phyloP scores from a whole-genome alignment of 768 basidiomycete genomes.

The Rhodotorula sphaerocarpa region DNA sequence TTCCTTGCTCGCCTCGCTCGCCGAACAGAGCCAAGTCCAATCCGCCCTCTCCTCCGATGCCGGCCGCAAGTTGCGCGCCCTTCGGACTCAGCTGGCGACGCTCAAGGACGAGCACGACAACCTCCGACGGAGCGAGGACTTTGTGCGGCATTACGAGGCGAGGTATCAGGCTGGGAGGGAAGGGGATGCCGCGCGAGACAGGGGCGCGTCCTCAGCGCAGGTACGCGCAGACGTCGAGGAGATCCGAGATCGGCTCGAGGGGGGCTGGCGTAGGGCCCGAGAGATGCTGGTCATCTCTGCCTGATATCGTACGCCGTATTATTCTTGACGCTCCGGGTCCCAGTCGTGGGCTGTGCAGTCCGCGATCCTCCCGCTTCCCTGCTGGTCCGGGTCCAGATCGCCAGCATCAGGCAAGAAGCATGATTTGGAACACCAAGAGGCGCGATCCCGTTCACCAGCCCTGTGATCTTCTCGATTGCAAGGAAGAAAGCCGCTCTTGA shows the following conservation, averaged over 20 bases:
- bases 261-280: conserved; percentile 5
- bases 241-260: neutral
- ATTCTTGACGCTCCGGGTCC: too few relatives aligned
- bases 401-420: too few relatives aligned
- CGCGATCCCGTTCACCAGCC: too few relatives aligned
- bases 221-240: conserved; percentile 15
- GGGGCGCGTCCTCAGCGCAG: neutral
- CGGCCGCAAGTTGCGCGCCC: conserved; percentile 71
- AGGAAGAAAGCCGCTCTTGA: too few relatives aligned
- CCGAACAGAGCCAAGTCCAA: conserved; percentile 82
- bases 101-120: conserved; percentile 7
- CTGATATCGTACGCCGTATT: neutral
- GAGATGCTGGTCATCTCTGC: neutral
- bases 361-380: too few relatives aligned
- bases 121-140: conserved; percentile 10
- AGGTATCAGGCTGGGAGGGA: neutral
- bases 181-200: neutral
- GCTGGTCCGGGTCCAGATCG: too few relatives aligned
- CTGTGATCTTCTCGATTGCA: too few relatives aligned
- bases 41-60: conserved; percentile 76
- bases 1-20: conserved; percentile 64
- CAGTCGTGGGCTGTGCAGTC: too few relatives aligned
- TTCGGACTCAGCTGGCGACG: conserved; percentile 39
- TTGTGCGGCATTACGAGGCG: conserved; percentile 11
- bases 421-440: too few relatives aligned